Evolutionary conservation across 2,329 filamentous ascomycete genomes (phyloP).

Genomic region (Ceratocystiopsis sp.): DNA sequence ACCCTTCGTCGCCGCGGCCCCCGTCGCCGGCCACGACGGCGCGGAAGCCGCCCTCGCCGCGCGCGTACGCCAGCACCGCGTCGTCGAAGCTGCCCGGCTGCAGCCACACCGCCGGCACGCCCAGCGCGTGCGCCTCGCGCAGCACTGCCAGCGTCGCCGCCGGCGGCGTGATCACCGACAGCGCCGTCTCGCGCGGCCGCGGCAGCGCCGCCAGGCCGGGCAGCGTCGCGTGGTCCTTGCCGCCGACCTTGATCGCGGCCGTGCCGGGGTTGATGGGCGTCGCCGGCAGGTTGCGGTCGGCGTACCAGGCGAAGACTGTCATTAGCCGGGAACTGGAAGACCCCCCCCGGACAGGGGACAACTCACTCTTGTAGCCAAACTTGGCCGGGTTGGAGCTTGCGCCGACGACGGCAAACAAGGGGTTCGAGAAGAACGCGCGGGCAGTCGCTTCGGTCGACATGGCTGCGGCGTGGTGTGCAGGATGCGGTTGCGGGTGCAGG

Average conservation of each 20-base stretch:
- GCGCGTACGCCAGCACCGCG: slow-evolving; percentile 53
- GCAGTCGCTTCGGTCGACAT: slow-evolving; percentile 56
- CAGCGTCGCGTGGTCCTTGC: slow-evolving; percentile 43
- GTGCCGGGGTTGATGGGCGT: slow-evolving; percentile 69
- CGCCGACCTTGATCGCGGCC: slow-evolving; percentile 42
- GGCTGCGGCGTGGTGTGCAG: slow-evolving; percentile 11
- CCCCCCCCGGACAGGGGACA: not conserved
- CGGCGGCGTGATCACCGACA: slow-evolving; percentile 82
- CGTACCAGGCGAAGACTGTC: slow-evolving; percentile 81
- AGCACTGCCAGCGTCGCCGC: slow-evolving; percentile 57
- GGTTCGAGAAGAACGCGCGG: slow-evolving; percentile 62
- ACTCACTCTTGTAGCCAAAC: slow-evolving; percentile 70
- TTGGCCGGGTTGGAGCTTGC: slow-evolving; percentile 73
- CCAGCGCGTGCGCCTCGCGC: slow-evolving; percentile 56
- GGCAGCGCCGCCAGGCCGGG: slow-evolving; percentile 48
- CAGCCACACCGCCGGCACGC: slow-evolving; percentile 65
- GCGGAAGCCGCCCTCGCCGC: slow-evolving; percentile 35
- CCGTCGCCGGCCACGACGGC: slow-evolving; percentile 51
- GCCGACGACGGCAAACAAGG: slow-evolving; percentile 74
- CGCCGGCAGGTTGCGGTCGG: slow-evolving; percentile 54
- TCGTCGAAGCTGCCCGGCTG: slow-evolving; percentile 83
- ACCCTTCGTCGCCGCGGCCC: slow-evolving; percentile 53
- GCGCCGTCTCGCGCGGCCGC: slow-evolving; percentile 49
- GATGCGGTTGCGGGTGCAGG: too few relatives aligned
- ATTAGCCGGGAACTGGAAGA: not conserved